phyloP scores from a whole-genome alignment of 2,329 filamentous ascomycete species.

The Dothistroma pini region DNA sequence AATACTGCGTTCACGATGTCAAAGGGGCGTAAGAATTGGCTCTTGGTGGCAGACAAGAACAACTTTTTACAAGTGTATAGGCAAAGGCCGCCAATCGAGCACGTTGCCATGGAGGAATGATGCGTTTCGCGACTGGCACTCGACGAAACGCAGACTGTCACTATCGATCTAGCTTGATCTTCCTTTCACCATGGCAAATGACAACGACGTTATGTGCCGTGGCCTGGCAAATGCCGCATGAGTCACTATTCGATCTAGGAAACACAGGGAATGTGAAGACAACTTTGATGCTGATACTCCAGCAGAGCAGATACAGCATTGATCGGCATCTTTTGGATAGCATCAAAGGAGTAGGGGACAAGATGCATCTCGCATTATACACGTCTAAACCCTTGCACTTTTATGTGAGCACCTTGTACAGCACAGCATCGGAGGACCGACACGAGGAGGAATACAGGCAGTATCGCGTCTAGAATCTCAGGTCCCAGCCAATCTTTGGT shows the following conservation, averaged over 20 bases:
- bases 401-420: not conserved
- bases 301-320: not conserved
- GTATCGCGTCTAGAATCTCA: constrained; percentile 47
- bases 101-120: not conserved
- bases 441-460: not conserved
- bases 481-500: constrained; percentile 75
- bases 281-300: not conserved
- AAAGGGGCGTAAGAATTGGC: not conserved
- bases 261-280: not conserved
- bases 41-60: not conserved
- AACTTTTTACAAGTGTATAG: not conserved
- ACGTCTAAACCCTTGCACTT: not conserved
- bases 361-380: not conserved
- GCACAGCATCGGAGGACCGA: not conserved
- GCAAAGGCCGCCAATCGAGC: too few species aligned
- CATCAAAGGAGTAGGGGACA: not conserved
- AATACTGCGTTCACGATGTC: not conserved
- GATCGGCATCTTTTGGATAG: not conserved
- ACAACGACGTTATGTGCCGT: not conserved
- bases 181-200: not conserved
- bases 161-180: not conserved
- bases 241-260: not conserved
- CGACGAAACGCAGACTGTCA: not conserved
- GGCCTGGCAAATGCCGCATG: not conserved
- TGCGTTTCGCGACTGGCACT: not conserved